These are phyloP conservation scores for Vanrija sp. DNA, from an alignment of 1,284 basidiomycete genomes.

Conservation along the genomic window DNA sequence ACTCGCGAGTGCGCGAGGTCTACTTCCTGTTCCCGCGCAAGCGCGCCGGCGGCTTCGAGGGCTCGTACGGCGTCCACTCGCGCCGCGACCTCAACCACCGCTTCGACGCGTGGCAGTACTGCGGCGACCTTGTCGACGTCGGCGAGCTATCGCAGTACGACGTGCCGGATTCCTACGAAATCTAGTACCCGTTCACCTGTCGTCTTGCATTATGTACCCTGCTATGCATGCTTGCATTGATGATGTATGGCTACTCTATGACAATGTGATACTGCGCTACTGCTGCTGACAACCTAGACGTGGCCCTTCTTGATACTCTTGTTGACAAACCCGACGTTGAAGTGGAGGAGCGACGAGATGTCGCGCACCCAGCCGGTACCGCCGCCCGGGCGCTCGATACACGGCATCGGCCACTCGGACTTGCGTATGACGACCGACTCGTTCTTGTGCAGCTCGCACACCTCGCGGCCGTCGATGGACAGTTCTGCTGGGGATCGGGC, in stretches of 20 bases:
- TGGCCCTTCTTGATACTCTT: conserved; percentile 51
- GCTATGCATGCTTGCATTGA: neutral
- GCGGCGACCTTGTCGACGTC: conserved; percentile 24
- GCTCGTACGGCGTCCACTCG: conserved; percentile 61
- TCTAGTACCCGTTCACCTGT: neutral
- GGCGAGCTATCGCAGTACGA: conserved; percentile 4
- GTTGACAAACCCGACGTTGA: conserved; percentile 85
- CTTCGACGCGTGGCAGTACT: conserved; percentile 58
- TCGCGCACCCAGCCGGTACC: conserved; percentile 95
- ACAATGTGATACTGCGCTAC: neutral
- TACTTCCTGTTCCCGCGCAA: conserved; percentile 70
- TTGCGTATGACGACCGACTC: conserved; percentile 81
- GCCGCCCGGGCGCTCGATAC: conserved; percentile 79
- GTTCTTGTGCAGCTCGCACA: conserved; percentile 72
- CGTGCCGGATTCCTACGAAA: conserved; percentile 9
- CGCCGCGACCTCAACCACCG: conserved; percentile 78
- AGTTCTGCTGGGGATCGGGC: conserved; percentile 83
- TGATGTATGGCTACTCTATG: neutral
- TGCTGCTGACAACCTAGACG: neutral
- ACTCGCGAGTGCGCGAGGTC: conserved; percentile 81
- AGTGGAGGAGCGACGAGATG: conserved; percentile 88
- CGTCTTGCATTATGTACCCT: neutral
- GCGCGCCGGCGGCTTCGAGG: conserved; percentile 47
- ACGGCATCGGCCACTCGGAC: conserved; percentile 86
- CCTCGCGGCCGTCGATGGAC: conserved; percentile 85